phyloP scores from a whole-genome alignment of 2,329 filamentous ascomycete species.

The Alternaria incomplexa region DNA sequence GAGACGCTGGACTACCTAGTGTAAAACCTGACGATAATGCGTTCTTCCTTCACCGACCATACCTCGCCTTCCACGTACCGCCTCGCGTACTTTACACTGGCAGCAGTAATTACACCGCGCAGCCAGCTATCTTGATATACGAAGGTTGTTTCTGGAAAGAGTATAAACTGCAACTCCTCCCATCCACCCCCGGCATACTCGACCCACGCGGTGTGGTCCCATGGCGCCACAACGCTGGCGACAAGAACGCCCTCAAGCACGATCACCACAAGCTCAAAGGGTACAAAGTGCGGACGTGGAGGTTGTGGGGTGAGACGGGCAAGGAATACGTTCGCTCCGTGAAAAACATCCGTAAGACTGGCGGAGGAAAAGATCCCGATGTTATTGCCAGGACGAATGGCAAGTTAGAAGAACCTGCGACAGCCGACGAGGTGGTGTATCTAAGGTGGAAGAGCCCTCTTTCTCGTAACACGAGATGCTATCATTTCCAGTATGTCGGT shows the following conservation, averaged over 20 bases:
- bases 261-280: slow-evolving; percentile 28
- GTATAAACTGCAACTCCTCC: slow-evolving; percentile 41
- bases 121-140: slow-evolving; percentile 34
- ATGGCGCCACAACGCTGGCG: slow-evolving; percentile 27
- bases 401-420: not conserved
- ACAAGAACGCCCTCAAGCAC: slow-evolving; percentile 11
- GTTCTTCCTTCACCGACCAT: slow-evolving; percentile 41
- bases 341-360: slow-evolving; percentile 20
- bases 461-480: slow-evolving; percentile 32
- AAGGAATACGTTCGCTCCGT: slow-evolving; percentile 34
- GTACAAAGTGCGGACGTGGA: slow-evolving; percentile 39
- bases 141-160: slow-evolving; percentile 32
- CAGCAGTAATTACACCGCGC: slow-evolving; percentile 12
- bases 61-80: slow-evolving; percentile 38
- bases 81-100: slow-evolving; percentile 37
- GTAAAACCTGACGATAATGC: slow-evolving; percentile 10
- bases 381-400: not conserved
- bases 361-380: slow-evolving; percentile 21
- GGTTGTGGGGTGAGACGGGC: slow-evolving; percentile 42
- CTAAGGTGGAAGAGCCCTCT: slow-evolving; percentile 36
- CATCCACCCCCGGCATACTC: slow-evolving; percentile 29
- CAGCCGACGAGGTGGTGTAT: slow-evolving; percentile 32
- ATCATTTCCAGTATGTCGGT: slow-evolving; percentile 33
- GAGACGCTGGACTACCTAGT: slow-evolving; percentile 2
- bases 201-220: slow-evolving; percentile 39